Evolutionary conservation across 345 rosid genomes (phyloP), one percentile per base, ranked within the genome.

Genomic region (Noccaea caerulescens): DNA sequence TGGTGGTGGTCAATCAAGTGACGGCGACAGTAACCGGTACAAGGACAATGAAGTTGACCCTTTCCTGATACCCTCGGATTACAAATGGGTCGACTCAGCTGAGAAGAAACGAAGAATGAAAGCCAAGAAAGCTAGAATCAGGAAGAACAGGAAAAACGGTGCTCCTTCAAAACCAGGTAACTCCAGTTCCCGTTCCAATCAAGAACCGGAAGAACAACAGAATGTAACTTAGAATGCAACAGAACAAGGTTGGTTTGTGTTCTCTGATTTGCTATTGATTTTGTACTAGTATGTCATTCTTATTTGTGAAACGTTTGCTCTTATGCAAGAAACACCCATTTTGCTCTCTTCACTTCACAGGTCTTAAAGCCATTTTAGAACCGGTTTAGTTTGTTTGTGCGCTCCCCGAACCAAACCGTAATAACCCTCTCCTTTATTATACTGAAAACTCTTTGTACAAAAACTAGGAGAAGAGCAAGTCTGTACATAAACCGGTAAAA

Each of bases 41-140:
- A 89, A 83, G 79, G 96, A 92, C 53, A 96, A 80, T 54, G 71
- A 52, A 57, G 69, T 65, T 18, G 92, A 92, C 64, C 98, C 98
- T 34, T 92, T 92, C 80, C 81, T 75, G 72, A 80, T 92, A 73
- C 98, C 98, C 2, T 52, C 86, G 0, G 85, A 88, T 73, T 92
- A 92, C 69, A 83, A 83, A 12, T 92, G 98, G 98, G 83, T 92
- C 14, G 92, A 92, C 79, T 84, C 96, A 58, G 86, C 82, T 39
- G 98, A 86, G 80, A 88, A 89, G 86, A 92, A 88, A 75, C 96
- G 94, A 3, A 87, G 94, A 58, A 77, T 84, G 85, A 88, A 85
- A 80, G 96, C 94, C 53, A 89, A 85, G 89, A 88, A 85, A 85
- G 92, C 96, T 43, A 88, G 82, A 84, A 86, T 60, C 80, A 88